Evolutionary conservation across 2,329 filamentous ascomycete genomes (phyloP), one percentile per base, ranked within the genome.

Genomic region (Colletotrichum navitas): DNA sequence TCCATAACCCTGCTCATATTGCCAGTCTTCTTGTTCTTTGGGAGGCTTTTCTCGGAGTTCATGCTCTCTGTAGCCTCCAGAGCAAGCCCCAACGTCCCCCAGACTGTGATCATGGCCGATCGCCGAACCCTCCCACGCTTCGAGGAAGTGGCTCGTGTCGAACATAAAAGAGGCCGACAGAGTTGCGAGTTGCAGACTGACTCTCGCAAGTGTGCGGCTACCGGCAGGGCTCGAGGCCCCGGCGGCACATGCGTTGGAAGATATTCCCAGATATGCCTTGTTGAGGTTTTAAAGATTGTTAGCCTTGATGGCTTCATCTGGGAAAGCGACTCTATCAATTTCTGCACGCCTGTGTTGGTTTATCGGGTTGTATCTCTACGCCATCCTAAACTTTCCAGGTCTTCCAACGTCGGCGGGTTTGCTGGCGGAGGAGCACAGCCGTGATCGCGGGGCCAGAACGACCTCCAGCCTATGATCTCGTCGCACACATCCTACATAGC

Each of bases 221-320:
- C 81, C 66, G 47, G 29, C 74, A 39, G 74, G 71, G 56, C 65
- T 72, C 69, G 77, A 75, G 36, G 71, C 69, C 55, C 77, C 73
- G 58, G 77, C 66, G 72, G 68, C 66, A 49, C 71, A 69, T 65
- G 61, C 54, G 16, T 62, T 4, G 45, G 45, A 62, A 64, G 60
- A 75, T 45, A 32, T 72, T 74, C 66, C 52, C 63, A 77, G 65
- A 72, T 80, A 81, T 60, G 51, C 47, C 75, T 81, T 68, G 66
- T 81, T 76, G 72, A 79, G 79, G 71, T 81, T 75, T 81, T 77
- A 68, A 82, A 82, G 55, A 82, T 75, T 61, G 76, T 75, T 7
- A 81, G 74, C 61, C 76, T 81, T 63, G 71, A 62, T 66, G 80
- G 71, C 71, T 74, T 71, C 34, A 73, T 77, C 55, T 24, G 32